Base-by-base conservation (phyloP, 2,329 filamentous ascomycete species). In the Nigrospora oryzae region DNA sequence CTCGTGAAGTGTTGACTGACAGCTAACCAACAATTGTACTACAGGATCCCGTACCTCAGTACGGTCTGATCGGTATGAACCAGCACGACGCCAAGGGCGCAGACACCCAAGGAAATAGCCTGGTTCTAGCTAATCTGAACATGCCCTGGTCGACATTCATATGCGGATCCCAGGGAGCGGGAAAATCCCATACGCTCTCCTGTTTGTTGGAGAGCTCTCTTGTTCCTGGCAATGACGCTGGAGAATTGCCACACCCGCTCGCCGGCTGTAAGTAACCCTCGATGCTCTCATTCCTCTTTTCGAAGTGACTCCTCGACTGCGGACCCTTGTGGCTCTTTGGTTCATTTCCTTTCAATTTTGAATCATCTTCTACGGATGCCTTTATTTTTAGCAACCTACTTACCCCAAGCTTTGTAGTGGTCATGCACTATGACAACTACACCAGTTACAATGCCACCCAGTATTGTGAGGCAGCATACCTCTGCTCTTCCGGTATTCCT, bases 151-250 rank as follows among this genome's bases (percentile, higher is more conserved):
- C 76, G 0, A 64, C 70, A 0, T 81, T 81, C 54, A 74, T 83
- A n/a, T 82, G 77, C 45, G 77, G 78, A 2, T 74, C 73, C 2
- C 77, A 81, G 52, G 77, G 77, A 1, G 73, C 70, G 36, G 77
- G 78, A 0, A 82, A 81, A 51, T 75, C 70, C 15, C 74, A 81
- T 46, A 79, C 76, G 0, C 61, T 79, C 1, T 70, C 71, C 0
- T 77, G 70, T 50, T 63, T 82, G 32, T 60, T 81, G 1, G 75
- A 56, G 37, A 52, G 46, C 23, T 40, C 55, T 2, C 56, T 69
- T 1, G 42, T 66, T 6, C 46, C 53, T 0, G 61, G 60, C 0
- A 47, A 44, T 19, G 51, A 56, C 3, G 54, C 71, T 2, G 72
- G 73, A 0, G 58, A 54, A 2, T 53, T 78, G 0, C 53, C 62